These are phyloP conservation scores for Pythium chondricola DNA, from an alignment of 352 stramenopile genomes.

Conservation along the genomic window DNA sequence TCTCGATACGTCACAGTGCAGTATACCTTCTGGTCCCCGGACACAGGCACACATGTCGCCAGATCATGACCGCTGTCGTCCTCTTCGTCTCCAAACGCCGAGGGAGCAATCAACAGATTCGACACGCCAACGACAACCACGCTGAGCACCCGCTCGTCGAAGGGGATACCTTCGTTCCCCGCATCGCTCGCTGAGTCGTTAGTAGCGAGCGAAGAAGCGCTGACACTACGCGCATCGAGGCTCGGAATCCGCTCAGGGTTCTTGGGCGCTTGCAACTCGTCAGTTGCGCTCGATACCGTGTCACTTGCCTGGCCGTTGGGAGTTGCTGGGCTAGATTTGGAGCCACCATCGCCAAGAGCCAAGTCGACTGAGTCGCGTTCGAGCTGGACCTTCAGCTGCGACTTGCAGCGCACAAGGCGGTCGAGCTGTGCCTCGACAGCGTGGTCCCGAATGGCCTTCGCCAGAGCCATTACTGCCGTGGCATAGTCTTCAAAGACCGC, in stretches of 20 bases:
- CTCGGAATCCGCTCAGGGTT: neutral
- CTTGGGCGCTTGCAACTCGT: neutral
- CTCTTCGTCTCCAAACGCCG: slow-evolving; percentile 3
- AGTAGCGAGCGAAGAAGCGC: slow-evolving; percentile 42
- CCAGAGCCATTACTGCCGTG: neutral
- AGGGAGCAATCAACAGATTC: slow-evolving; percentile 49
- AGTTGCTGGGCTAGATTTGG: neutral
- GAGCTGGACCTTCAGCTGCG: slow-evolving; percentile 56
- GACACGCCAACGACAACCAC: slow-evolving; percentile 70
- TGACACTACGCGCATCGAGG: neutral
- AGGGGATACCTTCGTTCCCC: slow-evolving; percentile 45
- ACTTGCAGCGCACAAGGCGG: slow-evolving; percentile 55
- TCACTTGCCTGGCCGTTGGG: too few species aligned
- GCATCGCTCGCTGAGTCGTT: slow-evolving; percentile 61
- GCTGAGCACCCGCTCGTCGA: slow-evolving; percentile 60
- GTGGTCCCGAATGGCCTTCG: slow-evolving; percentile 16
- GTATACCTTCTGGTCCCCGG: slow-evolving; percentile 63
- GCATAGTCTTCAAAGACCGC: neutral
- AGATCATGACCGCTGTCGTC: neutral
- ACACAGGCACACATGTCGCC: neutral
- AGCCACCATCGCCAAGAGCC: slow-evolving; percentile 9
- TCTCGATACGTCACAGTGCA: slow-evolving; percentile 77
- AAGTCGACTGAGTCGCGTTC: slow-evolving; percentile 71
- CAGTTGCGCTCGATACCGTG: neutral
- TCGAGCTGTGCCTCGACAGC: slow-evolving; percentile 37